phyloP scores from a whole-genome alignment of 1,139 yeast genomes.

The Suhomyces yuchorum region DNA sequence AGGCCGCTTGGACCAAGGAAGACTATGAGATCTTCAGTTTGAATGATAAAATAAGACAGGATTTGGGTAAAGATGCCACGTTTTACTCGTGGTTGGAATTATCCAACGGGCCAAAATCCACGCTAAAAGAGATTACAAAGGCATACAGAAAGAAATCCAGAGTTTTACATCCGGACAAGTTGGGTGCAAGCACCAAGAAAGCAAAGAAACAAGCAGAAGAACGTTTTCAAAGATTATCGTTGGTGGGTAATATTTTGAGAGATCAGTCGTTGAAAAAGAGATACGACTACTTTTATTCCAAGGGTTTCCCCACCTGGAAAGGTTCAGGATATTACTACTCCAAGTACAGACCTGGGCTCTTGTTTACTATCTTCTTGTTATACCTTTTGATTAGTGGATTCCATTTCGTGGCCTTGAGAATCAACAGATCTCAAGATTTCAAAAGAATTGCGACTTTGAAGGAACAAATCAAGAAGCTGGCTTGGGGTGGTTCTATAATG shows the following conservation, averaged over 20 bases:
- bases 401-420: conserved; percentile 58
- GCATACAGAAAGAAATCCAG: conserved; percentile 76
- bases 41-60: conserved; percentile 63
- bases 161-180: conserved; percentile 82
- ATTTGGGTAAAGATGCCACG: conserved; percentile 61
- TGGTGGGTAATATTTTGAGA: conserved; percentile 73
- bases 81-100: conserved; percentile 72
- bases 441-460: conserved; percentile 58
- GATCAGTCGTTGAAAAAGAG: conserved; percentile 63
- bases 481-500: conserved; percentile 58
- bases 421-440: conserved; percentile 62
- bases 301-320: conserved; percentile 87
- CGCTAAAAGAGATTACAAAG: conserved; percentile 63
- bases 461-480: conserved; percentile 53
- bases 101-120: conserved; percentile 53
- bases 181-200: conserved; percentile 41
- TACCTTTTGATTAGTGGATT: conserved; percentile 53
- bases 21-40: conserved; percentile 83
- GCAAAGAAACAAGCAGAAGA: conserved; percentile 52
- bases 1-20: conserved; percentile 45
- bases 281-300: conserved; percentile 79
- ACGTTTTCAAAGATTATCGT: conserved; percentile 72
- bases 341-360: conserved; percentile 62
- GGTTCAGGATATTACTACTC: conserved; percentile 54
- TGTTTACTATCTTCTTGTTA: conserved; percentile 53